Percentiles rank a stretch among this genome's conserved stretches.
These are phyloP conservation scores for Ilex aquifolium DNA, from an alignment of 257 asterid species.

Conservation along the genomic window DNA sequence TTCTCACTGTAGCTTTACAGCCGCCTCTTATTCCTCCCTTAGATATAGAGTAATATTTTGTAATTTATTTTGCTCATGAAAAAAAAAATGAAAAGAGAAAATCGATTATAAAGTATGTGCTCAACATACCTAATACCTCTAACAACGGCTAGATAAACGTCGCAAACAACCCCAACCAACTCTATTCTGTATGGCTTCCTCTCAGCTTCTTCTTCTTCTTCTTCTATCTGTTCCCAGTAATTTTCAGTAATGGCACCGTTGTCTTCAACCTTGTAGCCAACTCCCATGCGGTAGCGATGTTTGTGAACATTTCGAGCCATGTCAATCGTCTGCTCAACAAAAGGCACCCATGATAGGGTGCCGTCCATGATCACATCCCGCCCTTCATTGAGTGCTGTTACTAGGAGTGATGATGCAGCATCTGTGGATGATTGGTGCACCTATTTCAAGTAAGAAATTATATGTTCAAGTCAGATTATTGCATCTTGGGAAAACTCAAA, in stretches of 20 bases:
- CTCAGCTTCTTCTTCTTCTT: constrained; percentile 23
- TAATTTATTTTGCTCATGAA: neutral
- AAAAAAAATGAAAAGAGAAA: neutral
- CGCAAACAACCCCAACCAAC: constrained; percentile 92
- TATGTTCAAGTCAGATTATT: neutral
- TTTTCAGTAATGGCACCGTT: constrained; percentile 68
- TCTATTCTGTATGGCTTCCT: constrained; percentile 77
- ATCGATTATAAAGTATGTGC: neutral
- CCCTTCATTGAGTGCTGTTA: constrained; percentile 87
- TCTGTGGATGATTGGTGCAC: constrained; percentile 93
- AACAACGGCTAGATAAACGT: constrained; percentile 78
- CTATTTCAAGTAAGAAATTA: constrained; percentile 27
- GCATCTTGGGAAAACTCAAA: neutral
- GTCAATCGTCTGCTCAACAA: constrained; percentile 77
- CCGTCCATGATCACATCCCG: constrained; percentile 99
- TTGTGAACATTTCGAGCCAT: constrained; percentile 86
- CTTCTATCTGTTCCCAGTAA: constrained; percentile 67
- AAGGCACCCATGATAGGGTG: constrained; percentile 92
- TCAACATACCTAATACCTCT: constrained; percentile 77
- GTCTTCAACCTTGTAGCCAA: constrained; percentile 67
- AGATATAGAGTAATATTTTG: no score
- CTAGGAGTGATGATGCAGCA: constrained; percentile 92
- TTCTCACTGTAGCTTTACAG: no score
- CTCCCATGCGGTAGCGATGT: constrained; percentile 81
- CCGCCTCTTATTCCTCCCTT: no score